These are phyloP conservation scores for Alternaria arborescens DNA, from an alignment of 2,329 filamentous ascomycete species.

Conservation along the genomic window DNA sequence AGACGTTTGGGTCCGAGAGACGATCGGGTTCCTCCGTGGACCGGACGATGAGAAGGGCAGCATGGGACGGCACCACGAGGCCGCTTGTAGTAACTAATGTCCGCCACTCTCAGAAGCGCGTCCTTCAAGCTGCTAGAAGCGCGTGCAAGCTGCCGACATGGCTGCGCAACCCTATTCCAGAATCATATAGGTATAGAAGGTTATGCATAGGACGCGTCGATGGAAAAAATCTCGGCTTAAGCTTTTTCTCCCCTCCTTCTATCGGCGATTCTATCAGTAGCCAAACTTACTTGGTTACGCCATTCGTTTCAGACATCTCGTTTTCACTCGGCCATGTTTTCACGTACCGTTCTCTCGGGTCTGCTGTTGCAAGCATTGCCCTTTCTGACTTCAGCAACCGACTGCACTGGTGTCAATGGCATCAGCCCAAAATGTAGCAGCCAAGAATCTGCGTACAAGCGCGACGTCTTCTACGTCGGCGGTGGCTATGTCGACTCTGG, in stretches of 20 bases:
- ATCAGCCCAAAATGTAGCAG: conserved; percentile 30
- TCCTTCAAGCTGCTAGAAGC: neutral
- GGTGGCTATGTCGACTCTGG: conserved; percentile 34
- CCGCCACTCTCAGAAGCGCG: neutral
- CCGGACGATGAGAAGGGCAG: neutral
- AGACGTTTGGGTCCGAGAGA: neutral
- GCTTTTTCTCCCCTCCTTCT: neutral
- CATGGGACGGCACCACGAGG: neutral
- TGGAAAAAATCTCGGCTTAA: neutral
- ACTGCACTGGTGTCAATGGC: conserved; percentile 27
- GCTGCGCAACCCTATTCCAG: neutral
- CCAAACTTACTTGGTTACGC: neutral
- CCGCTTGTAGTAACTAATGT: neutral
- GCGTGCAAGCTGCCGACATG: neutral
- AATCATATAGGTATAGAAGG: conserved; percentile 3
- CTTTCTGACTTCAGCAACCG: neutral
- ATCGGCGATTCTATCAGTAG: neutral
- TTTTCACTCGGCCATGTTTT: neutral
- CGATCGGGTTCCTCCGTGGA: neutral
- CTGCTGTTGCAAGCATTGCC: conserved; percentile 3
- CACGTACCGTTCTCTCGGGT: conserved; percentile 2
- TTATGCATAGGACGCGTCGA: neutral
- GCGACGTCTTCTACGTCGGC: conserved; percentile 39
- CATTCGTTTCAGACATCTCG: neutral
- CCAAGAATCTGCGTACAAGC: conserved; percentile 30